Evolutionary conservation across 2,329 filamentous ascomycete species (phyloP).

Genomic region (Clathrospora elynae): DNA sequence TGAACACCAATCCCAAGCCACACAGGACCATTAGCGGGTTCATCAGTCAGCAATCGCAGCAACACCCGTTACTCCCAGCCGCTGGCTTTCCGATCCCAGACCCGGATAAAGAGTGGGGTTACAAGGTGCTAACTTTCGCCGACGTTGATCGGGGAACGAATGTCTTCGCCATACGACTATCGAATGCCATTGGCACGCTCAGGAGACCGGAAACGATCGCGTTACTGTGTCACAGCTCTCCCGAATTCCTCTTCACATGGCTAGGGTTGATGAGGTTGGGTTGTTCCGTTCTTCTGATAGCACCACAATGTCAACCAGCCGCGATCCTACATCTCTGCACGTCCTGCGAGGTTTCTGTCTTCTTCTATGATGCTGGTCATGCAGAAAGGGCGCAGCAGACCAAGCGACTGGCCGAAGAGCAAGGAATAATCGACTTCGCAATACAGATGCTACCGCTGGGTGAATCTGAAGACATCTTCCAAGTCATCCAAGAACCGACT

Average conservation of each 20-base stretch:
- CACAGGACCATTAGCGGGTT: slow-evolving; percentile 58
- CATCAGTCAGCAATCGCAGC: slow-evolving; percentile 55
- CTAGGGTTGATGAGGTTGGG: slow-evolving; percentile 63
- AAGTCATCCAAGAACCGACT: slow-evolving; percentile 21
- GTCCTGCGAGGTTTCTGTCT: slow-evolving; percentile 48
- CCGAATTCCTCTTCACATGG: slow-evolving; percentile 65
- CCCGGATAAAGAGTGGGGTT: slow-evolving; percentile 27
- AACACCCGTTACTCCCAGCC: slow-evolving; percentile 51
- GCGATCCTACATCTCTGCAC: slow-evolving; percentile 61
- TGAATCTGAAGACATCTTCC: slow-evolving; percentile 29
- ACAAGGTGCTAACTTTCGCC: slow-evolving; percentile 45
- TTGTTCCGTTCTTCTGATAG: slow-evolving; percentile 61
- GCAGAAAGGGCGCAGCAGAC: slow-evolving; percentile 40
- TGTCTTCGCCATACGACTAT: slow-evolving; percentile 44
- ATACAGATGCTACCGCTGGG: slow-evolving; percentile 22
- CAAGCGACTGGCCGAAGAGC: slow-evolving; percentile 18
- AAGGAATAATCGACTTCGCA: slow-evolving; percentile 11
- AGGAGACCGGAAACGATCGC: slow-evolving; percentile 51
- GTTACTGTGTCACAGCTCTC: slow-evolving; percentile 61
- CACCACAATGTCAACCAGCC: slow-evolving; percentile 54
- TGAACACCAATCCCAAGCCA: slow-evolving; percentile 44
- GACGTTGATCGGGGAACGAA: slow-evolving; percentile 45
- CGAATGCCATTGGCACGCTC: slow-evolving; percentile 16
- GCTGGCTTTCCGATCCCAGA: slow-evolving; percentile 56
- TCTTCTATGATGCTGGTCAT: slow-evolving; percentile 56